phyloP scores from a whole-genome alignment of 441 rosid species.

The Corymbia calophylla region DNA sequence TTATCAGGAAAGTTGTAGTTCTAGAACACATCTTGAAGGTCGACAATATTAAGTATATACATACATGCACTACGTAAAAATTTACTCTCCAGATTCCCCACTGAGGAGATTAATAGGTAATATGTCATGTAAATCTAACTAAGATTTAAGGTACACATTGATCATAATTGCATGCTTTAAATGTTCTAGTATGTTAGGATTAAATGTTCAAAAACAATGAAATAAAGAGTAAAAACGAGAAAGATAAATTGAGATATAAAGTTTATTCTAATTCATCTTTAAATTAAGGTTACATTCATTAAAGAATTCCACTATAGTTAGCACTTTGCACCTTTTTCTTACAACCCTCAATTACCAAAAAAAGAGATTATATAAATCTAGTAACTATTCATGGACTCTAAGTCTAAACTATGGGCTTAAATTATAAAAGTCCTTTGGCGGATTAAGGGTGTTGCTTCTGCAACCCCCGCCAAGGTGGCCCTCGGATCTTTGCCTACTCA shows the following conservation, averaged over 20 bases:
- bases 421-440: rapidly evolving
- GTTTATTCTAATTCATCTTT: not conserved
- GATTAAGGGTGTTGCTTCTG: rapidly evolving
- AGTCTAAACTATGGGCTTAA: not conserved
- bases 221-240: not conserved
- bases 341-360: not conserved
- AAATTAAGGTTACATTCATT: no score
- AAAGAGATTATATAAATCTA: no score
- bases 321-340: not conserved
- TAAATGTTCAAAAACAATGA: not conserved
- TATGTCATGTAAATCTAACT: not conserved
- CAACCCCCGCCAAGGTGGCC: rapidly evolving
- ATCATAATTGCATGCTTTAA: not conserved
- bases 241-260: no score
- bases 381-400: rapidly evolving
- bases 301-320: no score
- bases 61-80: not conserved
- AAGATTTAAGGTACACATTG: not conserved
- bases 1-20: not conserved
- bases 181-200: not conserved
- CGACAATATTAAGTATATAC: not conserved
- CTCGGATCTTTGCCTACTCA: not conserved
- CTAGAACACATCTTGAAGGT: not conserved
- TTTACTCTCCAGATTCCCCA: not conserved
- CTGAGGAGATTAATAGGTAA: not conserved